Evolutionary conservation across 2,329 filamentous ascomycete genomes (phyloP).

Genomic region (Stachybotrys chlorohalonatus): DNA sequence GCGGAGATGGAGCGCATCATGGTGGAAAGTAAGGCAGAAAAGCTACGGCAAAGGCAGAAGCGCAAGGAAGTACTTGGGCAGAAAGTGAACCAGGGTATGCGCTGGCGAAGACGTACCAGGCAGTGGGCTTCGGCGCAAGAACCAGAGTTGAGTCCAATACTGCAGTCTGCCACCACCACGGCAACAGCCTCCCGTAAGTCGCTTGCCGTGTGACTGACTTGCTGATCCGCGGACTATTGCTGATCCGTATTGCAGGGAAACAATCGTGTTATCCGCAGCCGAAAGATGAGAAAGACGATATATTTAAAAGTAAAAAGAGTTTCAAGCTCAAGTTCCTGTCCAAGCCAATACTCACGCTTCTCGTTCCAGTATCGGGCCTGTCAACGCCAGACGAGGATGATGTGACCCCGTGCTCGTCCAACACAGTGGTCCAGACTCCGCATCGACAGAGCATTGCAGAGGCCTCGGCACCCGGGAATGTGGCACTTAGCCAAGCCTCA

Average conservation of each 20-base stretch:
- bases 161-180: constrained; percentile 27
- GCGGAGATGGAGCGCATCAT: constrained; percentile 26
- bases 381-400: not conserved
- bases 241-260: constrained; percentile 1
- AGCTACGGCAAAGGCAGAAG: constrained; percentile 32
- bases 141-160: constrained; percentile 39
- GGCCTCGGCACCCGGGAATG: constrained; percentile 7
- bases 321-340: constrained; percentile 6
- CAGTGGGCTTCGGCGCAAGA: constrained; percentile 45
- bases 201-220: not conserved
- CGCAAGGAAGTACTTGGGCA: constrained; percentile 26
- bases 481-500: constrained; percentile 1
- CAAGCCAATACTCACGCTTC: not conserved
- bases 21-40: constrained; percentile 22
- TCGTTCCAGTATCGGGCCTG: not conserved
- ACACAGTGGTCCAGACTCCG: constrained; percentile 28
- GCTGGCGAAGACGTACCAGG: constrained; percentile 33
- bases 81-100: constrained; percentile 21
- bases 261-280: constrained; percentile 2
- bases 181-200: constrained; percentile 14
- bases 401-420: constrained; percentile 17
- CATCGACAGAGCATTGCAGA: constrained; percentile 13
- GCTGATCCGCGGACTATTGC: not conserved
- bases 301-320: not conserved
- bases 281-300: not conserved